These are phyloP conservation scores for Aureobasidium mangrovei DNA, from an alignment of 2,329 filamentous ascomycete species.

Conservation along the genomic window DNA sequence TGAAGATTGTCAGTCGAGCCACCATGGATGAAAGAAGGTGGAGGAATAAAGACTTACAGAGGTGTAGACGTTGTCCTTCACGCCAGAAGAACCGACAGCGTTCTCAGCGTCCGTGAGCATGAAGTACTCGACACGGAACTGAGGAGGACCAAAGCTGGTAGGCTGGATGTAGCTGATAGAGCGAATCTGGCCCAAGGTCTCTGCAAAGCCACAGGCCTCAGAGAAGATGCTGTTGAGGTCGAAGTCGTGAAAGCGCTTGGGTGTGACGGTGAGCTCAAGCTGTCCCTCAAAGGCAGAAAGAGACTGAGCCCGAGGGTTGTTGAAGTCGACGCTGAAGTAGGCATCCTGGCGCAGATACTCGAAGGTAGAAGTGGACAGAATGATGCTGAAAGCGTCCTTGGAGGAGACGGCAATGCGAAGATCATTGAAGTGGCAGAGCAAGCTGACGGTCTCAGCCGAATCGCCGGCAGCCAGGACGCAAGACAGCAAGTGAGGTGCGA, in stretches of 20 bases:
- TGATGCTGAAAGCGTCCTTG: slow-evolving; percentile 14
- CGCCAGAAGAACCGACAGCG: background rate
- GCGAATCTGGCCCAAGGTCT: slow-evolving; percentile 20
- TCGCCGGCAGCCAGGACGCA: background rate
- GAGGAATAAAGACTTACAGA: background rate
- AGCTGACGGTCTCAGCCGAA: background rate
- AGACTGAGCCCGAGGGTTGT: background rate
- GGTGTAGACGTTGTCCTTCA: background rate
- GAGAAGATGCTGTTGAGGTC: slow-evolving; percentile 12
- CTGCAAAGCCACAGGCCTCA: slow-evolving; percentile 17
- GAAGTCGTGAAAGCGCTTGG: slow-evolving; percentile 15
- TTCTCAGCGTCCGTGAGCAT: slow-evolving; percentile 19
- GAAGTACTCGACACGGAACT: slow-evolving; percentile 24
- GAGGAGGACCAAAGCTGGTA: slow-evolving; percentile 15
- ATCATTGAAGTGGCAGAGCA: slow-evolving; percentile 31
- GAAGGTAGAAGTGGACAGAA: slow-evolving; percentile 12
- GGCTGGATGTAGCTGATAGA: slow-evolving; percentile 16
- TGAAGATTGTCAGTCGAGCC: background rate
- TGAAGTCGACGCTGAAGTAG: background rate
- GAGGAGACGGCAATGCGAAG: slow-evolving; percentile 25
- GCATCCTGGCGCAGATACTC: slow-evolving; percentile 16
- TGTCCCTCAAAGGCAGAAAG: slow-evolving; percentile 23
- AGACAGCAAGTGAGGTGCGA: background rate
- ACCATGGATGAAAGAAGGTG: background rate
- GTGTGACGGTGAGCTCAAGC: slow-evolving; percentile 19